Evolutionary conservation across 2,329 filamentous ascomycete genomes (phyloP), one percentile per base, ranked within the genome.

Genomic region (Pyrenochaeta sp.): DNA sequence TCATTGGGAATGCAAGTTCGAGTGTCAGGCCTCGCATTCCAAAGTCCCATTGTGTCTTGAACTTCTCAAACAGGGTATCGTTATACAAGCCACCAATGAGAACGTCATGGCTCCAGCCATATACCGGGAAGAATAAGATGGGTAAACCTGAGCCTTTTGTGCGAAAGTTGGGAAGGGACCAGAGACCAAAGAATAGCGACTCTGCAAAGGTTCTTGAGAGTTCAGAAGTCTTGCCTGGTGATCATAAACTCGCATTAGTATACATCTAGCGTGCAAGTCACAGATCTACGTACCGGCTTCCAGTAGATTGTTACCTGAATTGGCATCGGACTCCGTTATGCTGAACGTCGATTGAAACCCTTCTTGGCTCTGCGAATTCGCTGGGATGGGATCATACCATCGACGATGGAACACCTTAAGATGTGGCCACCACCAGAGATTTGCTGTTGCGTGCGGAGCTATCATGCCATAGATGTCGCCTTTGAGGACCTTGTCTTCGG

Each of bases 371-470:
- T 75, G 78, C 10, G 71, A 68, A 35, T 74, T 71, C n/a, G 66
- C 56, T 0, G 76, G 71, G 3, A 82, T 73, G n/a, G 75, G 65
- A 60, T 83, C 80, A 63, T 83, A 83, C 68, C 81, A 82, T n/a
- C 81, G 75, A 68, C 79, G 79, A 67, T 83, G 81, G 66, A 83
- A 83, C 63, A 82, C 82, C 55, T 67, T 72, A 54, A 79, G 76
- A 63, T 79, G 81, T 1, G 81, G 81, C 81, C 81, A 83, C 80
- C 81, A 83, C 80, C 81, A 83, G 37, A 82, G 74, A 56, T 83
- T 83, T 3, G 81, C 81, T 0, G 81, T 83, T 2, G 79, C 74
- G 51, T 83, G 83, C 0, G 81, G 81, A 3, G 77, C 72, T 43
- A 83, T 82, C 70, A 83, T 65, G 37, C 72, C 78, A 39, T 81